These are phyloP conservation scores for Lentithecium fluviatile DNA, from an alignment of 495 filamentous ascomycete species.

Conservation along the genomic window DNA sequence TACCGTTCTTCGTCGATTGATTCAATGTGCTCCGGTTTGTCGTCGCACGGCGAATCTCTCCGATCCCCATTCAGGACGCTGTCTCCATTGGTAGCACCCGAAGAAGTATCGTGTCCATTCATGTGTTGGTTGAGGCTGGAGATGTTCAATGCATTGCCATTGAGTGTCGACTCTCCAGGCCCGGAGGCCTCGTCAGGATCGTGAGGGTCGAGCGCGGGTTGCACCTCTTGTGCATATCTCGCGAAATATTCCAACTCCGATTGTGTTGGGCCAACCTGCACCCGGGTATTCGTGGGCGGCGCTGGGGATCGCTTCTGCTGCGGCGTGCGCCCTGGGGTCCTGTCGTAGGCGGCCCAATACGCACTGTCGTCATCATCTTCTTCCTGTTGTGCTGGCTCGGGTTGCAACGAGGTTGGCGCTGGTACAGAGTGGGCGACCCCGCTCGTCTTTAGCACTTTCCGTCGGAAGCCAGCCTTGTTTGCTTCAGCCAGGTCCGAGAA, in stretches of 20 bases:
- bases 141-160: slow-evolving; percentile 47
- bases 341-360: slow-evolving; percentile 95
- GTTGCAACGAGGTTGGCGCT: slow-evolving; percentile 11
- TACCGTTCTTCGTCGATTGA: slow-evolving; percentile 13
- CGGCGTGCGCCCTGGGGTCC: slow-evolving; percentile 75
- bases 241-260: slow-evolving; percentile 79
- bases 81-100: neutral
- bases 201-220: slow-evolving; percentile 86
- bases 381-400: slow-evolving; percentile 26
- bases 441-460: slow-evolving; percentile 25
- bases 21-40: slow-evolving; percentile 14
- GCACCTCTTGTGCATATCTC: slow-evolving; percentile 76
- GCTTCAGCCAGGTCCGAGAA: slow-evolving; percentile 54
- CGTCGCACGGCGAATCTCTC: slow-evolving; percentile 9
- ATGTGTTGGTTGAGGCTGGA: slow-evolving; percentile 31
- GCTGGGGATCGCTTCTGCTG: slow-evolving; percentile 62
- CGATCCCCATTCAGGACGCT: slow-evolving; percentile 3
- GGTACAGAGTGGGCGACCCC: slow-evolving; percentile 20
- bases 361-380: slow-evolving; percentile 68
- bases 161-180: slow-evolving; percentile 54
- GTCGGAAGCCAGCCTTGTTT: slow-evolving; percentile 45
- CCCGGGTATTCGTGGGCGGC: slow-evolving; percentile 44
- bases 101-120: slow-evolving; percentile 20
- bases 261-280: slow-evolving; percentile 40
- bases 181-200: slow-evolving; percentile 59